These are phyloP conservation scores for Calonectria naviculata DNA, from an alignment of 2,329 filamentous ascomycete genomes.

Conservation along the genomic window DNA sequence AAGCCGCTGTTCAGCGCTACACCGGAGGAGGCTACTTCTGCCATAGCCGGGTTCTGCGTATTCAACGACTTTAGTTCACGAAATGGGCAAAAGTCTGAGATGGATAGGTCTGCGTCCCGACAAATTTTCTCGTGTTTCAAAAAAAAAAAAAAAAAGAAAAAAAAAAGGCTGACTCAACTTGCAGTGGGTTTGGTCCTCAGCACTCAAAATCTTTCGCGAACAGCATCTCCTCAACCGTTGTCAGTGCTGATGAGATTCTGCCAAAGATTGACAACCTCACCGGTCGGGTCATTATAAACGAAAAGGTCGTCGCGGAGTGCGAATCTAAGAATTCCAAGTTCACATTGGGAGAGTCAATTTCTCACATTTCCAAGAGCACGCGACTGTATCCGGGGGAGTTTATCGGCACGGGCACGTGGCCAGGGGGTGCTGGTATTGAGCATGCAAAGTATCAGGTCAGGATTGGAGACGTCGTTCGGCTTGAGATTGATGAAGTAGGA, in stretches of 20 bases:
- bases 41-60: not conserved
- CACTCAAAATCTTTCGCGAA: not conserved
- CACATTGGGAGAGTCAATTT: not conserved
- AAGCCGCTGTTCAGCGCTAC: conserved; percentile 1
- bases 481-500: not conserved
- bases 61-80: not conserved
- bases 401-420: not conserved
- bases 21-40: not conserved
- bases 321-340: not conserved
- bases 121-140: not conserved
- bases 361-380: not conserved
- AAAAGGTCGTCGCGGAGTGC: not conserved
- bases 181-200: not conserved
- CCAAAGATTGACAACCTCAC: not conserved
- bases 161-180: not conserved
- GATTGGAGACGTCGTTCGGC: not conserved
- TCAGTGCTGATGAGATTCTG: not conserved
- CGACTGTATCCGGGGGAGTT: not conserved
- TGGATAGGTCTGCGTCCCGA: not conserved
- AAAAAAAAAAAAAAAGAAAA: too few species aligned
- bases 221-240: not conserved
- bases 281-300: not conserved
- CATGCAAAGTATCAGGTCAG: not conserved
- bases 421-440: not conserved
- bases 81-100: not conserved